These are phyloP conservation scores for Cephalotrichum gorgonifer DNA, from an alignment of 2,329 filamentous ascomycete genomes.

Conservation along the genomic window DNA sequence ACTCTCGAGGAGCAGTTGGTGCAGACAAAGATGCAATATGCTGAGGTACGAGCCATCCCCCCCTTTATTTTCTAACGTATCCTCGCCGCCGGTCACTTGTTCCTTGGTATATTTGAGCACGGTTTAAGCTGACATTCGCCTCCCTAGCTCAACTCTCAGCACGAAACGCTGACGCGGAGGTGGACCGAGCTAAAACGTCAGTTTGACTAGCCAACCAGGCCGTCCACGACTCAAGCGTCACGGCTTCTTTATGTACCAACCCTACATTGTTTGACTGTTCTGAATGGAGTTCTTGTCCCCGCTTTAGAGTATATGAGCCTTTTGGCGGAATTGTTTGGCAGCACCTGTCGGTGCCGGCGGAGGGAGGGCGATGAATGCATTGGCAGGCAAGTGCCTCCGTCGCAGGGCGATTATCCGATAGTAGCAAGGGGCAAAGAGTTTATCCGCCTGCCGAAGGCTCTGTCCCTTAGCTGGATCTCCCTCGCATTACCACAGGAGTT, in stretches of 20 bases:
- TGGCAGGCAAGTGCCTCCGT: background rate
- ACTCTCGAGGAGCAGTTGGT: slow-evolving; percentile 92
- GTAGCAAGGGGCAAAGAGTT: background rate
- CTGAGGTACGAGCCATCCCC: slow-evolving; percentile 64
- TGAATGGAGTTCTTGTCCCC: background rate
- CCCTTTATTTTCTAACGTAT: background rate
- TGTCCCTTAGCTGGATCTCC: background rate
- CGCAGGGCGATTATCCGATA: background rate
- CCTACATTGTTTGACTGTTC: background rate
- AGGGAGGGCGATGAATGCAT: background rate
- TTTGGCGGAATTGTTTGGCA: background rate
- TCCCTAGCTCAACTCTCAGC: slow-evolving; percentile 56
- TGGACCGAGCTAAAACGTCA: slow-evolving; percentile 64
- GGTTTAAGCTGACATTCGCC: background rate
- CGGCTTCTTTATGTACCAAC: background rate
- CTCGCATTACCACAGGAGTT: background rate
- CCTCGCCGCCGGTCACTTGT: too few relatives aligned
- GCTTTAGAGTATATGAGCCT: background rate
- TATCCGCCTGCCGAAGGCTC: background rate
- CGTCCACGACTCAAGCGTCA: background rate
- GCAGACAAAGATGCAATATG: slow-evolving; percentile 87
- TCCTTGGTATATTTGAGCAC: too few relatives aligned
- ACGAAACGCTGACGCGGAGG: slow-evolving; percentile 65
- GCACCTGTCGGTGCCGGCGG: background rate
- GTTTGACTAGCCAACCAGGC: slow-evolving; percentile 36